Base-by-base conservation (phyloP, 148 eudicot species). In the Rhododendron simsii region DNA sequence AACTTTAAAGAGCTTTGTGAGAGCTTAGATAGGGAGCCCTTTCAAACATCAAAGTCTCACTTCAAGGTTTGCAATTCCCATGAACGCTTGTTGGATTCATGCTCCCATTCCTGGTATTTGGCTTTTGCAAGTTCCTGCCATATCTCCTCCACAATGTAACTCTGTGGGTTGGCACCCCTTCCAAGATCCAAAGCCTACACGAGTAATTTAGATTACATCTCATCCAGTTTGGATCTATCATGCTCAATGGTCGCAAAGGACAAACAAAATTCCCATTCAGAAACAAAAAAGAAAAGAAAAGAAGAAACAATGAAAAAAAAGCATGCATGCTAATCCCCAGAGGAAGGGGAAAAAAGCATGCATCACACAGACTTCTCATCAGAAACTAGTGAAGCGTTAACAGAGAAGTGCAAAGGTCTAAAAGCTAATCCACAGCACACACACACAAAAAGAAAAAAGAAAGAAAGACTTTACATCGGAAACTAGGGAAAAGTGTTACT, bases 51-150 rank as follows among this genome's bases (percentile, higher is more conserved):
- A 12, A 63, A 71, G 83, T 88, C 88, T 81, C 92, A 95, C 99
- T 95, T 93, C 78, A 97, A 86, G 76, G 79, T 91, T 81, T 93
- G 95, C 85, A 97, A 91, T 28, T 94, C 98, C 96, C 94, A 94
- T 11, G 93, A 81, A 26, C 96, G 98, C 85, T 86, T 90, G 84
- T 90, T 88, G 81, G 99, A 95, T 83, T 92, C 98, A 63, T 90
- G 89, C 86, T 95, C 95, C 99, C 98, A 97, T 86, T 89, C 87
- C 87, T 91, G 59, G 89, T 97, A 95, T 89, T 91, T 95, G 35
- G 99, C 99, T 89, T 89, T 95, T 28, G 98, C 96, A 82, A 97
- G 94, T 92, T 93, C 96, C 87, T 94, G 93, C 99, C 99, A 95
- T 83, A 97, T 93, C 86, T 97, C 98, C 86, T 95, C 99, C 20